Percentiles rank a stretch among this genome's conserved stretches.
Evolutionary conservation across 805 yeast genomes (phyloP).

Genomic region (Zygoascus flipseniorum): DNA sequence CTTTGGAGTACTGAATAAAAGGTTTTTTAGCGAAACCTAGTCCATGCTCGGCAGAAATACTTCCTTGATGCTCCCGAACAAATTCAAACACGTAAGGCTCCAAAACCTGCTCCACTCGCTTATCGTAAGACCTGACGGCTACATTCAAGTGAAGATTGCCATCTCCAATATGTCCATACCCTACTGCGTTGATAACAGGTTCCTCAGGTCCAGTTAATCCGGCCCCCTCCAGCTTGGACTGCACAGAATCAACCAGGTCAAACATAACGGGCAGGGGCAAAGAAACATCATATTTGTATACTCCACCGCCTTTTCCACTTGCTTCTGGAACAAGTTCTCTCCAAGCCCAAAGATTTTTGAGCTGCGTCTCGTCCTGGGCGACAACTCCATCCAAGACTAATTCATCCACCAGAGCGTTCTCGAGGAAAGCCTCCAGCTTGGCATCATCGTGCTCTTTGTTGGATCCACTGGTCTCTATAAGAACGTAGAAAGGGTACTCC

Average conservation of each 20-base stretch:
- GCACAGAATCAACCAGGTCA: conserved; percentile 72
- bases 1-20: conserved; percentile 79
- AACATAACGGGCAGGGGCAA: conserved; percentile 77
- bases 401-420: conserved; percentile 74
- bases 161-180: conserved; percentile 98
- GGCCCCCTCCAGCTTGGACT: conserved; percentile 46
- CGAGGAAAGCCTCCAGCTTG: conserved; percentile 79
- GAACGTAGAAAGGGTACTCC: conserved; percentile 78
- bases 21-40: conserved; percentile 94
- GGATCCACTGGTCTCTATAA: conserved; percentile 95
- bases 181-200: conserved; percentile 85
- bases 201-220: conserved; percentile 52
- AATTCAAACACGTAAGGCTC: conserved; percentile 96
- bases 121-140: conserved; percentile 74
- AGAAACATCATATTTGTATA: conserved; percentile 94
- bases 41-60: conserved; percentile 96
- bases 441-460: conserved; percentile 88
- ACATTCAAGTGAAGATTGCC: conserved; percentile 94
- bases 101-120: conserved; percentile 66
- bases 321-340: conserved; percentile 93
- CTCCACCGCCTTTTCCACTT: conserved; percentile 79
- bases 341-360: conserved; percentile 85
- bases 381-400: conserved; percentile 87
- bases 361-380: conserved; percentile 90
- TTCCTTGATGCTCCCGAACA: conserved; percentile 57